Evolutionary conservation across 2,329 filamentous ascomycete genomes (phyloP).

Genomic region (Ophiostoma himal-ulmi): DNA sequence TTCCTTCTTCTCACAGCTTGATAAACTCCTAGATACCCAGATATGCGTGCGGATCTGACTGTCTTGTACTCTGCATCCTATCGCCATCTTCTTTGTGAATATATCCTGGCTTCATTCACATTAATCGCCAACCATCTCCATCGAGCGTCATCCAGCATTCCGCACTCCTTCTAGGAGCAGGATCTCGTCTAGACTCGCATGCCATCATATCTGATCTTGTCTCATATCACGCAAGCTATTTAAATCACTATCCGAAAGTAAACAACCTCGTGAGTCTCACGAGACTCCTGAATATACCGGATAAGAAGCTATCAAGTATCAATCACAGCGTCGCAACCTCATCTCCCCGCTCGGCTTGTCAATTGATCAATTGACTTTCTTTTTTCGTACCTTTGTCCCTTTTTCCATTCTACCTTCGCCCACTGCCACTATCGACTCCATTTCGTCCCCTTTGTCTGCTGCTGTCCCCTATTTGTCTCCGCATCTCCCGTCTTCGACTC

Average conservation of each 20-base stretch:
- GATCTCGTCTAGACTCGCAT: not conserved
- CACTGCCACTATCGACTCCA: conserved; percentile 11
- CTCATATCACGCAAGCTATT: not conserved
- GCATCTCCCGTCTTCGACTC: conserved; percentile 3
- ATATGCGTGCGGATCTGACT: not conserved
- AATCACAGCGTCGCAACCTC: conserved; percentile 22
- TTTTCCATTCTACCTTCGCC: conserved; percentile 4
- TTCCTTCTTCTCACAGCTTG: not conserved
- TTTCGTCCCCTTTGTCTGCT: conserved; percentile 8
- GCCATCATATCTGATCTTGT: not conserved
- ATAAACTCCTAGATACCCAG: not conserved
- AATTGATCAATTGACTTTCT: not conserved
- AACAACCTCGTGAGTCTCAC: not conserved
- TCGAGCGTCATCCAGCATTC: not conserved
- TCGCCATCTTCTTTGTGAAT: not conserved
- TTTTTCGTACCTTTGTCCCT: conserved; percentile 8
- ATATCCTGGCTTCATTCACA: not conserved
- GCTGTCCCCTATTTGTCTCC: conserved; percentile 12
- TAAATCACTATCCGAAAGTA: not conserved
- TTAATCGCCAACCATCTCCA: no score
- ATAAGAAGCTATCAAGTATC: no score
- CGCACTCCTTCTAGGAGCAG: not conserved
- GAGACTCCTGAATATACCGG: no score
- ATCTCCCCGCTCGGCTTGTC: conserved; percentile 18
- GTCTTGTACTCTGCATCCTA: not conserved